These are phyloP conservation scores for Phaeophleospora eucalypticola DNA, from an alignment of 2,329 filamentous ascomycete species.

Conservation along the genomic window DNA sequence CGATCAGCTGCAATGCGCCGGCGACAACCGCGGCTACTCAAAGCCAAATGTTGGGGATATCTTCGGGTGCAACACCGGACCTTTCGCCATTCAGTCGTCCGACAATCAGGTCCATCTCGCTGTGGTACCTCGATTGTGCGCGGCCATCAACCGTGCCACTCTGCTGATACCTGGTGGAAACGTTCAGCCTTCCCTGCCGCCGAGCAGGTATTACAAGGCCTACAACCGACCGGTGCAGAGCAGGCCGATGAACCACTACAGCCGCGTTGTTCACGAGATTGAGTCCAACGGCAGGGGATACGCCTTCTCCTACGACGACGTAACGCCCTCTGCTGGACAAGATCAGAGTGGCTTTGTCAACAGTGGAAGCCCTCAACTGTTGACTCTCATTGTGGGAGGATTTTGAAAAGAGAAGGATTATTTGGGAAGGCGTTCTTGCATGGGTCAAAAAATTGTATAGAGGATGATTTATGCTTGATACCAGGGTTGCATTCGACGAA, in stretches of 20 bases:
- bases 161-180: slow-evolving; percentile 51
- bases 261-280: slow-evolving; percentile 56
- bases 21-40: slow-evolving; percentile 45
- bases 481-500: too few species aligned
- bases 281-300: slow-evolving; percentile 60
- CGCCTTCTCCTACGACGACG: slow-evolving; percentile 66
- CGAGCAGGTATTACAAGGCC: slow-evolving; percentile 37
- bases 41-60: slow-evolving; percentile 60
- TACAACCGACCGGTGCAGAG: slow-evolving; percentile 34
- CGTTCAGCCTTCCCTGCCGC: slow-evolving; percentile 40
- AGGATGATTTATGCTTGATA: too few species aligned
- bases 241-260: slow-evolving; percentile 50
- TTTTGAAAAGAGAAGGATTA: neutral
- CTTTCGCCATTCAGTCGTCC: slow-evolving; percentile 47
- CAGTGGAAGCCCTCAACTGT: slow-evolving; percentile 39
- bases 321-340: slow-evolving; percentile 39
- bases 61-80: slow-evolving; percentile 62
- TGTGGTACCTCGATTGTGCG: slow-evolving; percentile 66
- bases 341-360: slow-evolving; percentile 51
- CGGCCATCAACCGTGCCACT: slow-evolving; percentile 71
- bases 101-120: slow-evolving; percentile 46
- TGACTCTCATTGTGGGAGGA: slow-evolving; percentile 49
- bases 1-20: slow-evolving; percentile 40
- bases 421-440: neutral
- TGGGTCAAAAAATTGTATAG: neutral